phyloP scores from a whole-genome alignment of 306 rosid genomes.

The Fagus crenata region DNA sequence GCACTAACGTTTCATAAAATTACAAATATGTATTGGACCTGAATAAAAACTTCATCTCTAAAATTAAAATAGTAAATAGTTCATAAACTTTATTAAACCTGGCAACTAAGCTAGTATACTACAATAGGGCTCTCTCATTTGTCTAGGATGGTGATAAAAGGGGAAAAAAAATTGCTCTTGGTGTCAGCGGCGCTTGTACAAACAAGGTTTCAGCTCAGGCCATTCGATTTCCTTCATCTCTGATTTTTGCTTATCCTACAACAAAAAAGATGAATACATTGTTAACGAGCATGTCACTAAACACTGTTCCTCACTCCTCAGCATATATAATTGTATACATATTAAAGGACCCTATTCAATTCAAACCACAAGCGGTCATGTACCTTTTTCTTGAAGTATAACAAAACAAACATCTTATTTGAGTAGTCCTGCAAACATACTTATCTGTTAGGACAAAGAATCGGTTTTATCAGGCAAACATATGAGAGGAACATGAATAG shows the following conservation, averaged over 20 bases:
- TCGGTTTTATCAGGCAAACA: neutral
- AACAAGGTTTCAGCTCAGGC: conserved; percentile 86
- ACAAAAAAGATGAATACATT: conserved; percentile 10
- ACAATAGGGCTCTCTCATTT: neutral
- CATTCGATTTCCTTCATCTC: conserved; percentile 62
- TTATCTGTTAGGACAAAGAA: conserved; percentile 36
- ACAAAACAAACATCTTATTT: conserved; percentile 81
- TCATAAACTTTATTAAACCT: conserved; percentile 3
- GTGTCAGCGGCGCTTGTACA: conserved; percentile 86
- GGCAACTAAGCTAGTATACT: neutral
- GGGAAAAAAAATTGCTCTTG: neutral
- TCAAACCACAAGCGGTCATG: conserved; percentile 7
- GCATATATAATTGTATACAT: neutral
- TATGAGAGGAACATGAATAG: conserved; percentile 18
- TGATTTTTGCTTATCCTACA: conserved; percentile 59
- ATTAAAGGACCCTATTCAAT: conserved; percentile 3
- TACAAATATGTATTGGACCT: neutral
- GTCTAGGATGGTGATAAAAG: neutral
- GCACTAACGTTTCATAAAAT: too few relatives aligned
- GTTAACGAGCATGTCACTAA: neutral
- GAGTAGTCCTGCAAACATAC: conserved; percentile 71
- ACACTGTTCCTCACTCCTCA: neutral
- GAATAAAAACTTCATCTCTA: neutral
- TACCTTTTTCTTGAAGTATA: conserved; percentile 86
- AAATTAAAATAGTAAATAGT: neutral